Base-by-base conservation (phyloP, 805 yeast species). In the Blastobotrys chiropterorum region DNA sequence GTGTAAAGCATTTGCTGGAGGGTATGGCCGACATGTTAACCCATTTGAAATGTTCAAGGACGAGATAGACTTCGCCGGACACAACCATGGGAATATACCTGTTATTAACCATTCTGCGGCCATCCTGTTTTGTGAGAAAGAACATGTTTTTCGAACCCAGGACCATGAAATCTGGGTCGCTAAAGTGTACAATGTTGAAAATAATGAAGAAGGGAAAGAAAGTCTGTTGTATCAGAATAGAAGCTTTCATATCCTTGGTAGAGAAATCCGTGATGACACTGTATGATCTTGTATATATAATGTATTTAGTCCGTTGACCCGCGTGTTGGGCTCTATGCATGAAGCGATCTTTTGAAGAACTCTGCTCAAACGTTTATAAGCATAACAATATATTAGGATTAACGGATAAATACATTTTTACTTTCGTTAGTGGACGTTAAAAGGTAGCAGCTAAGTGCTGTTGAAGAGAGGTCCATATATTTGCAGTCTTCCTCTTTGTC, bases 91-190 rank as follows among this genome's bases (percentile, higher is more conserved):
- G 5, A 61, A 56, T 14, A 53, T 69, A 13, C 71, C 72, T 1
- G 42, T 56, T 2, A 46, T 68, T 16, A 44, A 47, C n/a, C 51
- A 47, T 31, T 59, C 69, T 6, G 49, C 52, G 21, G 57, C 66
- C 16, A 57, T 59, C 2, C 56, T 69, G 44, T 56, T 63, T 38
- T 69, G 72, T 47, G 48, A 50, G 34, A 56, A 60, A 4, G 43
- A 52, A 31, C 47, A 59, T 31, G 56, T 60, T 13, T 38, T 63
- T n/a, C 53, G 56, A 8, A 83, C 89, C 0, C 90, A 86, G 54
- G 89, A 86, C 62, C 98, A 92, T 68, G 96, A 90, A 64, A 81
- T 92, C 2, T 88, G 97, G 94, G 80, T 90, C 3, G 96, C 88
- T 2, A 76, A 79, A 54, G 95, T 92, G 3, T 69, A 54, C n/a